Evolutionary conservation across 2,329 filamentous ascomycete genomes (phyloP).

Genomic region (Cytospora paraplurivora): DNA sequence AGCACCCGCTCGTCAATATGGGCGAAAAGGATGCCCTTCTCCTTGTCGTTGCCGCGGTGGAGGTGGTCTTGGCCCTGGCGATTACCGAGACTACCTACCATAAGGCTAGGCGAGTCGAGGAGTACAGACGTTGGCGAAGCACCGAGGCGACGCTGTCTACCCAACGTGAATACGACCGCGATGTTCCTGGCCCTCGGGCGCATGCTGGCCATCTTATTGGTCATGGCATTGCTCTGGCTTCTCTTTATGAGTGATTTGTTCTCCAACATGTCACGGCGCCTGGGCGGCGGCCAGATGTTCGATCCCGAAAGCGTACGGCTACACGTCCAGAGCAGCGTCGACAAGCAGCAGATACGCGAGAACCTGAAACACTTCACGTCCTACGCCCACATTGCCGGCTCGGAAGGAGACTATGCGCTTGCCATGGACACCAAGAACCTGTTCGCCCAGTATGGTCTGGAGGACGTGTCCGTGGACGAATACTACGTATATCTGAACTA

Average conservation of each 20-base stretch:
- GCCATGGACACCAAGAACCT: conserved; percentile 81
- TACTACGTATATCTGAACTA: conserved; percentile 94
- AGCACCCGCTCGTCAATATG: conserved; percentile 47
- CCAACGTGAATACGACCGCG: conserved; percentile 46
- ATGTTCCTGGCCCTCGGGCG: conserved; percentile 68
- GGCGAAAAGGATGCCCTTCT: conserved; percentile 58
- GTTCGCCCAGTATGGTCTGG: conserved; percentile 72
- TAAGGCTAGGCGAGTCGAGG: conserved; percentile 42
- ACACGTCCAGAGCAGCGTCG: conserved; percentile 73
- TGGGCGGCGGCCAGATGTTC: conserved; percentile 71
- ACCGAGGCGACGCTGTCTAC: conserved; percentile 33
- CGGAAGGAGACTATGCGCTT: conserved; percentile 84
- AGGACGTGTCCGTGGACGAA: conserved; percentile 74
- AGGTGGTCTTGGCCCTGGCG: conserved; percentile 58
- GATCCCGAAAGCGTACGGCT: conserved; percentile 80
- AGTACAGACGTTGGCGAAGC: conserved; percentile 33
- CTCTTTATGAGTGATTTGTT: conserved; percentile 87
- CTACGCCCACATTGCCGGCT: conserved; percentile 92
- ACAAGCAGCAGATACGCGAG: conserved; percentile 68
- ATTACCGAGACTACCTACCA: conserved; percentile 49
- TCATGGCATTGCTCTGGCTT: conserved; percentile 78
- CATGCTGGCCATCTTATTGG: conserved; percentile 71
- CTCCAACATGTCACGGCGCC: conserved; percentile 61
- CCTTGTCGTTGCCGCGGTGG: conserved; percentile 56
- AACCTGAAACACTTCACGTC: conserved; percentile 76